Evolutionary conservation across 2,329 filamentous ascomycete species (phyloP).

Genomic region (Colletotrichum orbiculare): DNA sequence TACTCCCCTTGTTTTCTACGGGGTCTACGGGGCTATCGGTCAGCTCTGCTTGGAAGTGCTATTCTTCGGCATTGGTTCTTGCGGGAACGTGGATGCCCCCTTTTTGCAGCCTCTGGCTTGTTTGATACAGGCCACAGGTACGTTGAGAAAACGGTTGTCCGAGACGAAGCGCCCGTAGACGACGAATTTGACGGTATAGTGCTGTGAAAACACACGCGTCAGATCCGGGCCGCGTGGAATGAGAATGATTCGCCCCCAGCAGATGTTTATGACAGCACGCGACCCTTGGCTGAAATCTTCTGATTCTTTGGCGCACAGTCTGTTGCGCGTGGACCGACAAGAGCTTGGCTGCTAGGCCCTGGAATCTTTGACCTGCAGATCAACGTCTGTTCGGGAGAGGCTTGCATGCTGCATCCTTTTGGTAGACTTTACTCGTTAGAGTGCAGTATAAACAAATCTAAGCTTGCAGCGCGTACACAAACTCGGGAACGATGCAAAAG

Average conservation of each 20-base stretch:
- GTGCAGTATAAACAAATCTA: too few relatives aligned
- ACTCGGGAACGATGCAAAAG: too few relatives aligned
- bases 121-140: neutral
- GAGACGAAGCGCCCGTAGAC: too few relatives aligned
- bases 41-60: neutral
- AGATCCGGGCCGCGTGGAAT: neutral
- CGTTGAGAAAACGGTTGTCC: neutral
- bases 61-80: neutral
- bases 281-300: neutral
- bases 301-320: neutral
- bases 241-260: neutral
- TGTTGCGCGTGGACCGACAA: slow-evolving; percentile 7
- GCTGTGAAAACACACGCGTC: neutral
- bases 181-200: neutral
- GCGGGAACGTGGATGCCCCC: neutral
- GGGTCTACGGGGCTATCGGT: neutral
- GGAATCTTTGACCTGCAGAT: slow-evolving; percentile 19
- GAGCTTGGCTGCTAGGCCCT: slow-evolving; percentile 4
- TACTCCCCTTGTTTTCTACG: neutral
- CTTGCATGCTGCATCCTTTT: neutral
- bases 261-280: neutral
- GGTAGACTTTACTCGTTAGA: too few relatives aligned
- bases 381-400: neutral
- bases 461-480: too few relatives aligned
- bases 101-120: neutral